Evolutionary conservation across 371 early-diverging fungal species (phyloP).

Genomic region (Mucor piriformis): DNA sequence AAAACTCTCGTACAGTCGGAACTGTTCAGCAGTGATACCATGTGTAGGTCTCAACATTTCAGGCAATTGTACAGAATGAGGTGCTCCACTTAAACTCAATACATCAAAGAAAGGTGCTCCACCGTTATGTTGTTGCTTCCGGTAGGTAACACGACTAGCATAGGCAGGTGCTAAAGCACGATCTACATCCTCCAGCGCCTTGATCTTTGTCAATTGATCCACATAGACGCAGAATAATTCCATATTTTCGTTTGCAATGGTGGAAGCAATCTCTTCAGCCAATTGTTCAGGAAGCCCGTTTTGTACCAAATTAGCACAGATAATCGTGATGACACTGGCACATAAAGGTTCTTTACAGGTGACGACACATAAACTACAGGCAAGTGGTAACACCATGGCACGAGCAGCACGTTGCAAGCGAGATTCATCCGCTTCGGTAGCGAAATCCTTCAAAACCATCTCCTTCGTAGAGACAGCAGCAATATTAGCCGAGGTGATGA

Average conservation of each 20-base stretch:
- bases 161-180: conserved; percentile 73
- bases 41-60: conserved; percentile 77
- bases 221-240: conserved; percentile 89
- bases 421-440: conserved; percentile 88
- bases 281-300: conserved; percentile 80
- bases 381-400: conserved; percentile 88
- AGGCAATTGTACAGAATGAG: conserved; percentile 84
- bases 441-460: conserved; percentile 92
- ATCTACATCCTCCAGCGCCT: conserved; percentile 85
- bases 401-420: conserved; percentile 89
- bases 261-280: conserved; percentile 80
- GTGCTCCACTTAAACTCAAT: conserved; percentile 66
- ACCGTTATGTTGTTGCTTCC: conserved; percentile 61
- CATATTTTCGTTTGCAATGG: conserved; percentile 86
- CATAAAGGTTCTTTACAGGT: conserved; percentile 93
- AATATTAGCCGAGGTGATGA: conserved; percentile 87
- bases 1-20: conserved; percentile 26
- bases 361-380: conserved; percentile 82
- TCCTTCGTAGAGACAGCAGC: conserved; percentile 89
- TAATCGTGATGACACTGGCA: conserved; percentile 74
- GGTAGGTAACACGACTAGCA: conserved; percentile 73
- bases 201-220: conserved; percentile 90
- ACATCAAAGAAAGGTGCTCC: conserved; percentile 85
- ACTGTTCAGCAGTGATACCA: conserved; percentile 76
- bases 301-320: conserved; percentile 76